A percentile compares a stretch with the other conserved stretches of the same genome.
These are phyloP conservation scores for Huntiella savannae DNA, from an alignment of 2,329 filamentous ascomycete genomes.

Conservation along the genomic window DNA sequence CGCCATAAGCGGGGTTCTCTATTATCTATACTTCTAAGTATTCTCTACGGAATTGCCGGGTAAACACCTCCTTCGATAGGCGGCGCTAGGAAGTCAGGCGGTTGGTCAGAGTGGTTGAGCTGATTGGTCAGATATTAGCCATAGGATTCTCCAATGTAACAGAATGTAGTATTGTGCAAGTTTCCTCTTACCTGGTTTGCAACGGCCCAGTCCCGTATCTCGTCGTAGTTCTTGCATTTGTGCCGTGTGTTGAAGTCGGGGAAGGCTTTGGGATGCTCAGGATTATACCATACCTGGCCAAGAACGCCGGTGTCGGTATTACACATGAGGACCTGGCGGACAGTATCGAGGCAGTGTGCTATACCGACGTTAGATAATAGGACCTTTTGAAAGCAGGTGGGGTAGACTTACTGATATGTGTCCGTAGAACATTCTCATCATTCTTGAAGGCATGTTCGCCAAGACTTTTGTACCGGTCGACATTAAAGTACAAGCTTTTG, in stretches of 20 bases:
- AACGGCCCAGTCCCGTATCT: slow-evolving; percentile 33
- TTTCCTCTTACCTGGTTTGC: slow-evolving; percentile 23
- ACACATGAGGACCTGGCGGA: slow-evolving; percentile 46
- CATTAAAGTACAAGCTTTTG: slow-evolving; percentile 39
- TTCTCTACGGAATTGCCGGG: slow-evolving; percentile 7
- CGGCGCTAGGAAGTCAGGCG: slow-evolving; percentile 7
- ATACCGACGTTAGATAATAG: neutral
- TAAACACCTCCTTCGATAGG: slow-evolving; percentile 3
- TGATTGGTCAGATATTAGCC: neutral
- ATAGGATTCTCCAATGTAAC: neutral
- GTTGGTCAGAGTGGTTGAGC: neutral
- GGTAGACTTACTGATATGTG: slow-evolving; percentile 31
- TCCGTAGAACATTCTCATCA: slow-evolving; percentile 31
- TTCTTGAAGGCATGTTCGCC: slow-evolving; percentile 36
- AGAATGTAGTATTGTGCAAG: too few species aligned
- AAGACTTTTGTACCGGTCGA: slow-evolving; percentile 32
- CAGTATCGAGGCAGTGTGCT: slow-evolving; percentile 41
- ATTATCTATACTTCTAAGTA: neutral
- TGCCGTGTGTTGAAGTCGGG: slow-evolving; percentile 45
- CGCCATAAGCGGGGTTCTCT: neutral
- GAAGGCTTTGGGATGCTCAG: slow-evolving; percentile 27
- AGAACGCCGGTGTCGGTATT: slow-evolving; percentile 39
- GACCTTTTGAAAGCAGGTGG: neutral
- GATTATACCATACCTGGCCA: slow-evolving; percentile 40
- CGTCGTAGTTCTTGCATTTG: slow-evolving; percentile 37